Evolutionary conservation across 2,329 filamentous ascomycete species (phyloP).

Genomic region (Scleromitrula shiraiana): DNA sequence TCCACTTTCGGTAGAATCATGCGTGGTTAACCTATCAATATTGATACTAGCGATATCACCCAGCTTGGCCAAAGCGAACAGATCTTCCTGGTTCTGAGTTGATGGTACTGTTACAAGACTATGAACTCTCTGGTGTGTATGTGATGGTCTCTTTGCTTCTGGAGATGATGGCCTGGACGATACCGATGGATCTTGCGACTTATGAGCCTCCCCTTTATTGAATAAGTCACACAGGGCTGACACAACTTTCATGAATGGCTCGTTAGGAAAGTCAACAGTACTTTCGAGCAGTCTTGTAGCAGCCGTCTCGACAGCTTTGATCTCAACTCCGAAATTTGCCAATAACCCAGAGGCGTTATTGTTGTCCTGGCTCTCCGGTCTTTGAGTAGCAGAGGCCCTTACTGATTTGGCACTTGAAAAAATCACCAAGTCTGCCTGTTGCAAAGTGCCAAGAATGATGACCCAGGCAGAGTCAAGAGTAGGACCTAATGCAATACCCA

Average conservation of each 20-base stretch:
- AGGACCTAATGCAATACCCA: conserved; percentile 89
- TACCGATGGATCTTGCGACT: conserved; percentile 20
- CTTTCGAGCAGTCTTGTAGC: conserved; percentile 83
- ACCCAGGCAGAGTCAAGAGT: conserved; percentile 80
- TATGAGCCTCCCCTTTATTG: conserved; percentile 29
- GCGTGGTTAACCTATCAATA: conserved; percentile 62
- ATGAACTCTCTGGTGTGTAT: conserved; percentile 31
- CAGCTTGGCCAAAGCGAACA: conserved; percentile 65
- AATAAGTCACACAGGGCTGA: conserved; percentile 67
- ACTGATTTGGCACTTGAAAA: conserved; percentile 47
- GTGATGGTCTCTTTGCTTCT: conserved; percentile 20
- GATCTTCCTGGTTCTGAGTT: conserved; percentile 51
- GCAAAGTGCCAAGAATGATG: conserved; percentile 84
- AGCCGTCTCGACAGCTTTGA: conserved; percentile 81
- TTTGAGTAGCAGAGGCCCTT: conserved; percentile 40
- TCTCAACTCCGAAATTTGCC: conserved; percentile 68
- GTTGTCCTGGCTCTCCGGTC: conserved; percentile 38
- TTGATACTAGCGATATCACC: conserved; percentile 68
- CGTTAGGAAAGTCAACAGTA: conserved; percentile 81
- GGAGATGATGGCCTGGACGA: conserved; percentile 19
- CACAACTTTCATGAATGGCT: conserved; percentile 71
- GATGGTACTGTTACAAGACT: conserved; percentile 40
- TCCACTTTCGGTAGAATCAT: conserved; percentile 59
- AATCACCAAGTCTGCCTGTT: conserved; percentile 85
- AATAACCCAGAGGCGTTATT: conserved; percentile 34